Evolutionary conservation across 2,329 filamentous ascomycete species (phyloP), one percentile per base, ranked within the genome.

Genomic region (Lachnellula subtilissima): DNA sequence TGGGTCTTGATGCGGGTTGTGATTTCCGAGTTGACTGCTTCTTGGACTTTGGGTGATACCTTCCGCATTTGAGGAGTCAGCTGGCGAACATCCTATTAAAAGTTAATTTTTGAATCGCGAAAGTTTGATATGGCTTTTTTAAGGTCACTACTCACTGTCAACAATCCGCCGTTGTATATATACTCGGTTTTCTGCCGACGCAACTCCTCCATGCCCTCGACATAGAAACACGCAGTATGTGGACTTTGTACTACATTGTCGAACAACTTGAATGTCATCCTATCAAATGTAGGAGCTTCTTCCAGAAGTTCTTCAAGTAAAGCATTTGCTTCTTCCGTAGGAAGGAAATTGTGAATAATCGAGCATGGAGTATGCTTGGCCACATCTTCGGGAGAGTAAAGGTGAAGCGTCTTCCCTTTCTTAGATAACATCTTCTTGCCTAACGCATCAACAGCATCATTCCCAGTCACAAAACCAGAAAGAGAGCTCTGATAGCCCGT

Each of bases 271-370:
- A 97, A 96, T 0, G 83, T 85, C 23, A 83, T 81, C 60, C 80
- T 83, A 50, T 85, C 77, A 68, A 91, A 96, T 0, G 86, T 82
- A 22, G 81, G 75, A 1, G 88, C 80, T 72, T 97, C 91, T 1
- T 79, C 73, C 1, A 97, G 73, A 39, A 97, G 78, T 69, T 97
- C 92, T 35, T 72, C 70, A 0, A 97, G 76, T 12, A 99, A 77
- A 0, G 79, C 77, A 61, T 91, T 87, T 40, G 94, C 93, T 56
- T 88, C 78, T 2, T 85, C 76, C 0, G 78, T 32, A 0, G 90
- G 85, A 0, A 99, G 77, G 64, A 97, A 97, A 67, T 96, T 94
- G 72, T 96, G 91, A 54, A 97, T 85, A 62, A 97, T 88, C 11
- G 89, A 92, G 73, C 92, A 97, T 1, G 94, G 91, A 0, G 93